Evolutionary conservation across 306 rosid genomes (phyloP).

Genomic region (Ammopiptanthus mongolicus): DNA sequence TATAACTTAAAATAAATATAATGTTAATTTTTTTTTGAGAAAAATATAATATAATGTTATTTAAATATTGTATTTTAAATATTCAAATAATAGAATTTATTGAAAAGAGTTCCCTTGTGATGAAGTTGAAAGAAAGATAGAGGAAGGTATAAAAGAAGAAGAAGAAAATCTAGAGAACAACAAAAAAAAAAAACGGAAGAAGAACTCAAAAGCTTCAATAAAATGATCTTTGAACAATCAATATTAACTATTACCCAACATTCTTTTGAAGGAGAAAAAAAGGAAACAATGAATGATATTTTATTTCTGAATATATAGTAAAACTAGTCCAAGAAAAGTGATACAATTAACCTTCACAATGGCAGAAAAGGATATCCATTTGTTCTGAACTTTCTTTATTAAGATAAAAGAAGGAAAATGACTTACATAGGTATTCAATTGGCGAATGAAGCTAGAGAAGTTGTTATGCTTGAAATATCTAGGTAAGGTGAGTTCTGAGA

Average conservation of each 20-base stretch:
- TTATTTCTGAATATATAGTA: not conserved
- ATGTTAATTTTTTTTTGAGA: no score
- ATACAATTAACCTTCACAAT: not conserved
- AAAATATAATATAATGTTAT: no score
- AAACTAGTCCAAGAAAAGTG: not conserved
- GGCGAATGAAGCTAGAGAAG: constrained; percentile 94
- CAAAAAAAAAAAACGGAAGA: not conserved
- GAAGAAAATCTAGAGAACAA: not conserved
- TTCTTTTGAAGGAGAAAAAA: not conserved
- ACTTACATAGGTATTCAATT: constrained; percentile 83
- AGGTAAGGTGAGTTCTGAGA: constrained; percentile 69
- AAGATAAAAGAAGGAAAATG: not conserved
- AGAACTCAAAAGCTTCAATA: not conserved
- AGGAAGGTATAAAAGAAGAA: not conserved
- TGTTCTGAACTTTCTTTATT: not conserved
- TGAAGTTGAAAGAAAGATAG: not conserved
- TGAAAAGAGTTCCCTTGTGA: no score
- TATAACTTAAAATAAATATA: no score
- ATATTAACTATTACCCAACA: not conserved
- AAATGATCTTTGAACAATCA: not conserved
- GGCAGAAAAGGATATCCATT: not conserved
- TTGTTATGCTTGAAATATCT: constrained; percentile 83
- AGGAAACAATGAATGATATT: not conserved
- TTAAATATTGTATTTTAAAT: no score
- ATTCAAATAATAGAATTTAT: no score